phyloP scores from a whole-genome alignment of 2,329 filamentous ascomycete species.

The Pseudocercospora ulei region DNA sequence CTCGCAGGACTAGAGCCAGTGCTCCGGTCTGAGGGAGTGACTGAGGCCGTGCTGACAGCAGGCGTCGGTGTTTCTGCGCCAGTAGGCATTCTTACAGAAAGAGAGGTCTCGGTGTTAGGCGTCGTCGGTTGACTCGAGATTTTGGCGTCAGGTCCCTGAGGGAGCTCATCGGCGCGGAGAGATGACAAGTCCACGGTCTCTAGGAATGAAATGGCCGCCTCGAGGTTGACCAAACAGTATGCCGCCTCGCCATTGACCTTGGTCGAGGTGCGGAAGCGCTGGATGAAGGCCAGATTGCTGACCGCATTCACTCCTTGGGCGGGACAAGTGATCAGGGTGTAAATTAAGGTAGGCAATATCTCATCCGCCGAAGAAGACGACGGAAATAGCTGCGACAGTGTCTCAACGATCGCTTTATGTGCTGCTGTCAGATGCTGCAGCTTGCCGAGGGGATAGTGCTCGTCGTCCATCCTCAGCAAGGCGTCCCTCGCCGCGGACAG shows the following conservation, averaged over 20 bases:
- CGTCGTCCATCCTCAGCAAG: constrained; percentile 72
- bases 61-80: constrained; percentile 31
- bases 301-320: constrained; percentile 79
- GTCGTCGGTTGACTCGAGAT: constrained; percentile 41
- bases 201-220: constrained; percentile 87
- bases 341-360: constrained; percentile 93
- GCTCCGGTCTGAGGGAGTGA: constrained; percentile 26
- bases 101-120: constrained; percentile 37
- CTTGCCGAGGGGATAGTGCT: constrained; percentile 82
- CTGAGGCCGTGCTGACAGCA: constrained; percentile 27
- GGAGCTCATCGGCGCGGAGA: constrained; percentile 65
- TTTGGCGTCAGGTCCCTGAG: constrained; percentile 55
- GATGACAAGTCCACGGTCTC: constrained; percentile 92
- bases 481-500: constrained; percentile 59
- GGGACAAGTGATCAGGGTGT: constrained; percentile 81
- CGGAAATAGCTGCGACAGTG: constrained; percentile 55
- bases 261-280: constrained; percentile 73
- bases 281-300: constrained; percentile 91
- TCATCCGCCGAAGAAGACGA: constrained; percentile 87
- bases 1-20: constrained; percentile 17
- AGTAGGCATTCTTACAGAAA: constrained; percentile 28
- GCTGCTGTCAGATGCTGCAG: constrained; percentile 77
- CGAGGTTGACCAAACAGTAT: constrained; percentile 91
- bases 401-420: constrained; percentile 91
- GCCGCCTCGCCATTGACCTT: constrained; percentile 90